A percentile compares a stretch with the other conserved stretches of the same genome.
These are phyloP conservation scores for Colletotrichum noveboracense DNA, from an alignment of 2,329 filamentous ascomycete genomes.

Conservation along the genomic window DNA sequence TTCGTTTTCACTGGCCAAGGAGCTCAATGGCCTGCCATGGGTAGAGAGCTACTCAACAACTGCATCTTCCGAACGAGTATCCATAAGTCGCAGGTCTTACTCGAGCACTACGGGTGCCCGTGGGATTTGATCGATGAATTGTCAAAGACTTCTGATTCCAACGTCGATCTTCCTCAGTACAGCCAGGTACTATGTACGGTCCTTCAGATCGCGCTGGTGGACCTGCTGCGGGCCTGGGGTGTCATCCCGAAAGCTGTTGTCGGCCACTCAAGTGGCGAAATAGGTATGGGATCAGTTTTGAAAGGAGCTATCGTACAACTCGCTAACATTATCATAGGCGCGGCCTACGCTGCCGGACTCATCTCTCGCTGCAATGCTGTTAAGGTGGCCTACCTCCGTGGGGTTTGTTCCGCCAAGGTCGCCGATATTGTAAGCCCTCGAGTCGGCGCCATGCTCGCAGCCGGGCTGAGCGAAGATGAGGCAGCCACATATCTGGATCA, in stretches of 20 bases:
- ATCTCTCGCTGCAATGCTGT: slow-evolving; percentile 33
- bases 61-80: slow-evolving; percentile 2
- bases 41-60: slow-evolving; percentile 29
- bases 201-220: slow-evolving; percentile 50
- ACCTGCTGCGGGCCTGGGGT: slow-evolving; percentile 47
- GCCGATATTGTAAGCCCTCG: background rate
- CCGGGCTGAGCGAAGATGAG: slow-evolving; percentile 26
- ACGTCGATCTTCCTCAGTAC: background rate
- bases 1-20: slow-evolving; percentile 43
- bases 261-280: slow-evolving; percentile 6
- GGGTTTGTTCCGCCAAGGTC: slow-evolving; percentile 17
- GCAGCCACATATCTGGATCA: background rate
- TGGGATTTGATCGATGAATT: slow-evolving; percentile 2
- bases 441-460: slow-evolving; percentile 35
- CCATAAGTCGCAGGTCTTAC: background rate
- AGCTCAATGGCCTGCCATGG: slow-evolving; percentile 40
- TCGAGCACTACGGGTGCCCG: background rate
- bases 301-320: too few relatives aligned
- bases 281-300: background rate
- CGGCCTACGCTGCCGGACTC: slow-evolving; percentile 45
- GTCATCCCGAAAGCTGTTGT: slow-evolving; percentile 27
- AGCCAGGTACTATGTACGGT: slow-evolving; percentile 49
- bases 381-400: slow-evolving; percentile 35
- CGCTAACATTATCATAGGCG: slow-evolving; percentile 18
- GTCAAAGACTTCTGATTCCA: background rate